Evolutionary conservation across 306 rosid species (phyloP).

Genomic region (Hylodesmum podocarpum): DNA sequence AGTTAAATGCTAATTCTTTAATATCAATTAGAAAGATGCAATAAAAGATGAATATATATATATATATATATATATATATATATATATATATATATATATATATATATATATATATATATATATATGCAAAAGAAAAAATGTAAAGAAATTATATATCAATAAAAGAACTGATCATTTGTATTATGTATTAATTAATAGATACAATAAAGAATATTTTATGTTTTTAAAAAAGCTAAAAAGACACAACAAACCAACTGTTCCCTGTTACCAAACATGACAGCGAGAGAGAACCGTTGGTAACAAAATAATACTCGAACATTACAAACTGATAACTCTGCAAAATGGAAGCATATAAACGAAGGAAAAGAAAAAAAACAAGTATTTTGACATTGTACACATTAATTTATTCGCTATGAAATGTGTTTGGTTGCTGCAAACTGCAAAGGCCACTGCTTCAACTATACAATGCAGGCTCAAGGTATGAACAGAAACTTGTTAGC

Average conservation of each 20-base stretch:
- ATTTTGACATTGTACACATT: slow-evolving; percentile 44
- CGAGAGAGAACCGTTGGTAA: neutral
- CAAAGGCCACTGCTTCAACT: slow-evolving; percentile 40
- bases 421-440: slow-evolving; percentile 32
- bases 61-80: no score
- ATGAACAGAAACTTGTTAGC: slow-evolving; percentile 33
- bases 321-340: slow-evolving; percentile 28
- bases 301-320: slow-evolving; percentile 19
- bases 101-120: no score
- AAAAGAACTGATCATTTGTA: neutral
- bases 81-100: no score
- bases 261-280: slow-evolving; percentile 27
- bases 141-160: neutral
- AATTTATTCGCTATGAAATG: slow-evolving; percentile 55
- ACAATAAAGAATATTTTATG: slow-evolving; percentile 22
- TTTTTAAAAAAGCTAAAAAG: neutral
- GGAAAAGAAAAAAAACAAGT: slow-evolving; percentile 16
- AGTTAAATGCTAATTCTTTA: neutral
- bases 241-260: slow-evolving; percentile 2
- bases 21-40: neutral
- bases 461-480: slow-evolving; percentile 44
- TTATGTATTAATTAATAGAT: slow-evolving; percentile 8
- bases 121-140: neutral
- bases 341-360: neutral
- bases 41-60: no score